phyloP scores from a whole-genome alignment of 2,329 filamentous ascomycete genomes.

The Colletotrichum kahawae region DNA sequence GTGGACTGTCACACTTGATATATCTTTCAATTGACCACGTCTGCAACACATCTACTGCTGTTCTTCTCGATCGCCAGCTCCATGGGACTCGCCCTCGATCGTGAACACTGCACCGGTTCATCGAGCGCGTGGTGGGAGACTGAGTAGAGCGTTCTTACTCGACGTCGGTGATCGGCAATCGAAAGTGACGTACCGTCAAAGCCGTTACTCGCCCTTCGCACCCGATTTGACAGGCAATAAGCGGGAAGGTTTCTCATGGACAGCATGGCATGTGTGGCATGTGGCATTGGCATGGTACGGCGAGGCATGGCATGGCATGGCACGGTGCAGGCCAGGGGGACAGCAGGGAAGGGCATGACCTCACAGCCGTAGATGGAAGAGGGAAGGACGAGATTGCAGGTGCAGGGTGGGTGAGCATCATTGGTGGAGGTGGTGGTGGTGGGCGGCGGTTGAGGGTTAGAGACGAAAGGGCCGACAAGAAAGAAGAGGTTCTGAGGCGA shows the following conservation, averaged over 20 bases:
- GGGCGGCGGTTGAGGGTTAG: neutral
- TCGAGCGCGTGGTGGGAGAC: neutral
- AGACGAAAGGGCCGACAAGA: neutral
- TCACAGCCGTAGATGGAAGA: neutral
- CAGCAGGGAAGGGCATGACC: neutral
- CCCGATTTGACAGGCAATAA: neutral
- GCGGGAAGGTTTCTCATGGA: neutral
- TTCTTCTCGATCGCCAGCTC: slow-evolving; percentile 2
- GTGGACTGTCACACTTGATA: slow-evolving; percentile 13
- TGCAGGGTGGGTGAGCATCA: neutral
- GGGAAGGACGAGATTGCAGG: neutral
- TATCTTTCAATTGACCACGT: slow-evolving; percentile 8
- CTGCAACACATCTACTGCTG: neutral
- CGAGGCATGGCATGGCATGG: neutral
- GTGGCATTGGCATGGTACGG: neutral
- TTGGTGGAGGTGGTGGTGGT: neutral
- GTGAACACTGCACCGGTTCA: neutral
- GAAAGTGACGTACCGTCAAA: neutral
- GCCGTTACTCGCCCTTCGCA: neutral
- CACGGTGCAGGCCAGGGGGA: neutral
- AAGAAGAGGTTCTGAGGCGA: neutral
- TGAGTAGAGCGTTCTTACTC: neutral
- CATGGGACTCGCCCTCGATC: neutral
- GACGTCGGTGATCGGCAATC: slow-evolving; percentile 7
- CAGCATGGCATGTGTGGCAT: neutral